Percentiles rank a stretch among this genome's conserved stretches.
Conservation (phyloP, 2,329 filamentous ascomycete species). For the Neurospora sp. region DNA sequence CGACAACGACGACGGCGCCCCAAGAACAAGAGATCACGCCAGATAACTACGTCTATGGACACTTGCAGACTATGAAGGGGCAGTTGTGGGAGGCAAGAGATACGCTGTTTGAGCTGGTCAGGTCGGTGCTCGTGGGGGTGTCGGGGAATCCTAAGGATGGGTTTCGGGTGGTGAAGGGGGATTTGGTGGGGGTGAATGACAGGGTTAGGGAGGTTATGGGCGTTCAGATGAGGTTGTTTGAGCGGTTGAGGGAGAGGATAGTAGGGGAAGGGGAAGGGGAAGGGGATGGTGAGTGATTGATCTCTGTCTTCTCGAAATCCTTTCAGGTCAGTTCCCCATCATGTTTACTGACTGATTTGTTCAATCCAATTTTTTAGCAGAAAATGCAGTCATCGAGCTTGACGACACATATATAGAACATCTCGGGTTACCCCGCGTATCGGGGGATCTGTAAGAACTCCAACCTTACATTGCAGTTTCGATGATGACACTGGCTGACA, state of each 20-base stretch:
- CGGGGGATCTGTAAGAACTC: not conserved
- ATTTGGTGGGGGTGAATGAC: not conserved
- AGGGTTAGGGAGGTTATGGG: conserved; percentile 2
- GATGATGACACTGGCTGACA: not conserved
- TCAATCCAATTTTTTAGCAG: not conserved
- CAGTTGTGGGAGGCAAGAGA: conserved; percentile 1
- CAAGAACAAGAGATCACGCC: not conserved
- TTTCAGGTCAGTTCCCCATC: not conserved
- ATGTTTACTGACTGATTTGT: not conserved
- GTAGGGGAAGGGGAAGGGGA: not conserved
- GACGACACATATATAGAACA: conserved; percentile 1
- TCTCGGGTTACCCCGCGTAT: conserved; percentile 6
- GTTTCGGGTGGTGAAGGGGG: not conserved
- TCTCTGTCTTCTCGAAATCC: not conserved
- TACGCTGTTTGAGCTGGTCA: conserved; percentile 1
- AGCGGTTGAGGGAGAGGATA: conserved; percentile 1
- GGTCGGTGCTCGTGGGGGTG: conserved; percentile 3
- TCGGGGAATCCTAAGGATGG: conserved; percentile 4
- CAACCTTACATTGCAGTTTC: not conserved
- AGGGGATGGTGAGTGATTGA: not conserved
- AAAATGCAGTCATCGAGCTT: conserved; percentile 1
- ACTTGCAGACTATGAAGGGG: conserved; percentile 6
- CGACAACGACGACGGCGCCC: not conserved
- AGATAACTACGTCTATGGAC: not conserved
- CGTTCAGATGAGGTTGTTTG: conserved; percentile 1